These are phyloP conservation scores for Clarireedia paspali DNA, from an alignment of 2,329 filamentous ascomycete species.

Conservation along the genomic window DNA sequence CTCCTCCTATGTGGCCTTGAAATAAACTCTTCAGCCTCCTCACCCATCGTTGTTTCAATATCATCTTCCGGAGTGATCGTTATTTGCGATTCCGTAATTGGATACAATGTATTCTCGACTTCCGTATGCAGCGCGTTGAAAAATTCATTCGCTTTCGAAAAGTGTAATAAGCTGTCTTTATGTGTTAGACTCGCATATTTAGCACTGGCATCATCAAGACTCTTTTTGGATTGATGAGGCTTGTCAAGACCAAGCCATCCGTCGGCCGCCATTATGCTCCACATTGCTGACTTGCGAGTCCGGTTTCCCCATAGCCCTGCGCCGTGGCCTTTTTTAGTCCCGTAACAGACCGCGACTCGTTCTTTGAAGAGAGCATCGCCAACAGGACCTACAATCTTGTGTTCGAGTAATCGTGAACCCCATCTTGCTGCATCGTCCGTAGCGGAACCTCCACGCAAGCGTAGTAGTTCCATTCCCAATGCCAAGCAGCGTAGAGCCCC, in stretches of 20 bases:
- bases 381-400: slow-evolving; percentile 63
- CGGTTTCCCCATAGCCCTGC: slow-evolving; percentile 62
- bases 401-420: slow-evolving; percentile 73
- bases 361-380: slow-evolving; percentile 82
- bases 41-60: slow-evolving; percentile 17
- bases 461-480: slow-evolving; percentile 73
- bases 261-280: slow-evolving; percentile 77
- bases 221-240: slow-evolving; percentile 68
- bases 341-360: slow-evolving; percentile 77
- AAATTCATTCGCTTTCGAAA: slow-evolving; percentile 43
- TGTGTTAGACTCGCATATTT: slow-evolving; percentile 45
- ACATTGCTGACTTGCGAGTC: slow-evolving; percentile 79
- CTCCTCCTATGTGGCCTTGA: slow-evolving; percentile 45
- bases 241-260: slow-evolving; percentile 75
- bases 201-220: slow-evolving; percentile 60
- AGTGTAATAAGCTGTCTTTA: slow-evolving; percentile 45
- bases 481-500: slow-evolving; percentile 72
- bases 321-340: slow-evolving; percentile 60
- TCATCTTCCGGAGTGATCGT: slow-evolving; percentile 7
- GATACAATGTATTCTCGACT: slow-evolving; percentile 26
- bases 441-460: slow-evolving; percentile 69
- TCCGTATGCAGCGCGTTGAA: slow-evolving; percentile 42
- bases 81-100: slow-evolving; percentile 17
- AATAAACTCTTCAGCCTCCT: slow-evolving; percentile 48
- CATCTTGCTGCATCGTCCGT: slow-evolving; percentile 83